Conservation (phyloP, 495 filamentous ascomycete genomes). For the Aspergillus avenaceus region DNA sequence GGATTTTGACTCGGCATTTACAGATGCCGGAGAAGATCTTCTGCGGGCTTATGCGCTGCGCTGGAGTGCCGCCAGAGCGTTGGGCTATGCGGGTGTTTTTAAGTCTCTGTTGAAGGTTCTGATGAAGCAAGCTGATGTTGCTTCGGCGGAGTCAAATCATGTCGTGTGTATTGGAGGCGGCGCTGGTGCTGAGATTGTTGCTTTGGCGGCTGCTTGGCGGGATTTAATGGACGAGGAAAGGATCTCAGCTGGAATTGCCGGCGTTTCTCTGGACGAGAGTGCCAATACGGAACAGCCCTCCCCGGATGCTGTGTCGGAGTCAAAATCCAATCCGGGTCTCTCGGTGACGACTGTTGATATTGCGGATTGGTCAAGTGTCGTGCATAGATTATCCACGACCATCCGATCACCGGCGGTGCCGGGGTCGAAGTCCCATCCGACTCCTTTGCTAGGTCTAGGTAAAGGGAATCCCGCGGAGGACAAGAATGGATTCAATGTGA, state of each 20-base stretch:
- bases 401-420: conserved; percentile 32
- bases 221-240: conserved; percentile 23
- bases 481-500: conserved; percentile 40
- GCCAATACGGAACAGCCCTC: not conserved
- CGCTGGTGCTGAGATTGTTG: conserved; percentile 79
- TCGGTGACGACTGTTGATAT: conserved; percentile 71
- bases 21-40: conserved; percentile 52
- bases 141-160: conserved; percentile 12
- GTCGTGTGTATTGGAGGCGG: conserved; percentile 79
- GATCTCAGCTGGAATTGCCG: conserved; percentile 12
- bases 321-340: conserved; percentile 19
- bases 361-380: conserved; percentile 67
- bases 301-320: not conserved
- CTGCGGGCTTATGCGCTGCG: conserved; percentile 78
- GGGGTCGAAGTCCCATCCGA: conserved; percentile 41
- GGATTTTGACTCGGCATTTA: conserved; percentile 77
- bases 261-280: conserved; percentile 15
- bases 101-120: conserved; percentile 27
- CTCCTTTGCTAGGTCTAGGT: conserved; percentile 47
- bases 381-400: conserved; percentile 46
- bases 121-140: not conserved
- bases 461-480: conserved; percentile 32
- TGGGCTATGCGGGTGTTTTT: conserved; percentile 73
- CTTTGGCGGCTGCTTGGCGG: conserved; percentile 61
- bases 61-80: conserved; percentile 78